Evolutionary conservation across 2,329 filamentous ascomycete species (phyloP).

Genomic region (Zymoseptoria passerinii): DNA sequence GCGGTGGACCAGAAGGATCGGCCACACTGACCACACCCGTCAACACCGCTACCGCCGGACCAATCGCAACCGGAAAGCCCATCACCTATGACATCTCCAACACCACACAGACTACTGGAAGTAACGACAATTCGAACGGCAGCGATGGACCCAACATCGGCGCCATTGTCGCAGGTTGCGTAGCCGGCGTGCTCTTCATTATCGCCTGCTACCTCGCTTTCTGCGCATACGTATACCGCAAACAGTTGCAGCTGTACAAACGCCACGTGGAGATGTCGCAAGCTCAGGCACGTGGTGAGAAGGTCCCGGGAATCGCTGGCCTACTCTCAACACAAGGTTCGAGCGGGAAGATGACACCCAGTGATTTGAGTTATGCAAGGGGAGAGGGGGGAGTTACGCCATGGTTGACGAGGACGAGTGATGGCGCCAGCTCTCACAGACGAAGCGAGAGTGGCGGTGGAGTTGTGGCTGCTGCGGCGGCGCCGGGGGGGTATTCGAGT

Average conservation of each 20-base stretch:
- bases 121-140: conserved; percentile 28
- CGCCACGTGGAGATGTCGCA: conserved; percentile 59
- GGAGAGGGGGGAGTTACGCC: conserved; percentile 3
- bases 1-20: conserved; percentile 56
- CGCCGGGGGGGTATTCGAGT: conserved; percentile 21
- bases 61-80: conserved; percentile 60
- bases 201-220: conserved; percentile 59
- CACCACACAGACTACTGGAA: conserved; percentile 40
- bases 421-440: conserved; percentile 25
- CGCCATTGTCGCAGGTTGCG: conserved; percentile 50
- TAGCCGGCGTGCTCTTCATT: conserved; percentile 58
- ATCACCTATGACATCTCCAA: conserved; percentile 61
- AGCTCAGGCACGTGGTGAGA: conserved; percentile 30
- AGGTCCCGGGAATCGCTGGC: conserved; percentile 24
- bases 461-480: conserved; percentile 22
- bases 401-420: conserved; percentile 22
- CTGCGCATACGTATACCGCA: conserved; percentile 65
- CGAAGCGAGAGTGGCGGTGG: conserved; percentile 21
- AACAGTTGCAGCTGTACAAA: conserved; percentile 62
- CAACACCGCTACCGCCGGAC: conserved; percentile 56
- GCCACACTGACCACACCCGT: conserved; percentile 61
- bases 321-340: conserved; percentile 19
- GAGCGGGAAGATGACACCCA: conserved; percentile 9
- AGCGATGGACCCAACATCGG: conserved; percentile 39
- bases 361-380: conserved; percentile 7